Evolutionary conservation across 2,329 filamentous ascomycete genomes (phyloP).

Genomic region (Escovopsis sp.): DNA sequence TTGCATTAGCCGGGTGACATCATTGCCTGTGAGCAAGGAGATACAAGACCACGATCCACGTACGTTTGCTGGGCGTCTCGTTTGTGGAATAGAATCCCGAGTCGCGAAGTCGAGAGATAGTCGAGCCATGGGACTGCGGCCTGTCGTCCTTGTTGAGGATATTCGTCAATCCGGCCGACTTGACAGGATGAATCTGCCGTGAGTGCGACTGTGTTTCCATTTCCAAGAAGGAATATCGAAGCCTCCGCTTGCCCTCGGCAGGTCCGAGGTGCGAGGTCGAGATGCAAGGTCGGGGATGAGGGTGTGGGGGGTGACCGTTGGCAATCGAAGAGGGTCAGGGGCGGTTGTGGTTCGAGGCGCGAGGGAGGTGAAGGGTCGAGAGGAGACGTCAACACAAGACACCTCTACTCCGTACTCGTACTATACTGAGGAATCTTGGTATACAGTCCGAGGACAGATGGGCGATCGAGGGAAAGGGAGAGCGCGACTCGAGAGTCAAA

Average conservation of each 20-base stretch:
- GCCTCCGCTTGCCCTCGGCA: too few species aligned
- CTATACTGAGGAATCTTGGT: too few species aligned
- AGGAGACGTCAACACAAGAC: too few species aligned
- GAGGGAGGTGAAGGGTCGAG: too few species aligned
- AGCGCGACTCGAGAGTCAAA: not conserved
- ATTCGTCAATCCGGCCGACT: slow-evolving; percentile 22
- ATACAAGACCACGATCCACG: slow-evolving; percentile 4
- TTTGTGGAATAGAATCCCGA: slow-evolving; percentile 29
- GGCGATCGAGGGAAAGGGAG: not conserved
- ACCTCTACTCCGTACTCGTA: too few species aligned
- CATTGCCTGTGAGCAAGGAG: slow-evolving; percentile 1
- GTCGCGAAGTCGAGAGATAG: slow-evolving; percentile 21
- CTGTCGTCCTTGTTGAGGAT: slow-evolving; percentile 23
- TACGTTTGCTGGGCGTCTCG: slow-evolving; percentile 29
- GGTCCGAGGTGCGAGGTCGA: too few species aligned
- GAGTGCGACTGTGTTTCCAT: slow-evolving; percentile 10
- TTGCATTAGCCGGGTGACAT: slow-evolving; percentile 1
- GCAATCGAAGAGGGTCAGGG: too few species aligned
- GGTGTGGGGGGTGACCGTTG: too few species aligned
- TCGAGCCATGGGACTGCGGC: slow-evolving; percentile 11
- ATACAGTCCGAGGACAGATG: too few species aligned
- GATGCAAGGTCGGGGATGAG: too few species aligned
- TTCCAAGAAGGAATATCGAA: not conserved
- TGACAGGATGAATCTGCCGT: slow-evolving; percentile 10
- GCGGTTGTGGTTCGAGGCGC: too few species aligned